phyloP scores from a whole-genome alignment of 805 yeast genomes.

The Lachancea sp. region DNA sequence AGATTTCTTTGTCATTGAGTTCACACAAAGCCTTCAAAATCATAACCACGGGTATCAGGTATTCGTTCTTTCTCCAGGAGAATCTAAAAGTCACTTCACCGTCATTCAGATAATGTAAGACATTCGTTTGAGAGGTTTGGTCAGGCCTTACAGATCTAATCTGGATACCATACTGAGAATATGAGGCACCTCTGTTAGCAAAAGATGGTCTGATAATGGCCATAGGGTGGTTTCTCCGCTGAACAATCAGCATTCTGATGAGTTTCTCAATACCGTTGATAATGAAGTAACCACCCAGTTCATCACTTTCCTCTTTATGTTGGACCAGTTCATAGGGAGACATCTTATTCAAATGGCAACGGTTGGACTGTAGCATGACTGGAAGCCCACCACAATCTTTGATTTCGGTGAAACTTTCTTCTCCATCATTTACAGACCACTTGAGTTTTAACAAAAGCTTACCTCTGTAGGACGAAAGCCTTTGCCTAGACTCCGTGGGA shows the following conservation, averaged over 20 bases:
- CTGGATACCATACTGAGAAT: conserved; percentile 87
- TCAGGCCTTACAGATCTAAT: conserved; percentile 92
- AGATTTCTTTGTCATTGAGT: conserved; percentile 89
- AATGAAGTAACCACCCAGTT: conserved; percentile 92
- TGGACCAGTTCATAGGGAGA: conserved; percentile 77
- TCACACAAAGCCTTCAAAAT: conserved; percentile 83
- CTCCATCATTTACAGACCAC: conserved; percentile 87
- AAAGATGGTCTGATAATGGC: conserved; percentile 94
- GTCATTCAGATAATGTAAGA: conserved; percentile 89
- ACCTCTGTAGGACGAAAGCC: conserved; percentile 77
- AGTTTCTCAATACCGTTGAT: conserved; percentile 96
- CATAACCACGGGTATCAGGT: conserved; percentile 88
- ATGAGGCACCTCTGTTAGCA: conserved; percentile 86
- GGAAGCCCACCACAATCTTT: conserved; percentile 92
- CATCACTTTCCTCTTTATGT: conserved; percentile 86
- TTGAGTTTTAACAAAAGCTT: conserved; percentile 69
- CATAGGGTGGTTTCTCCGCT: conserved; percentile 97
- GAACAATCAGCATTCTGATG: conserved; percentile 95
- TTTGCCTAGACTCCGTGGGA: conserved; percentile 88
- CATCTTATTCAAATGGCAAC: conserved; percentile 83
- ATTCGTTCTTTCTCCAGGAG: conserved; percentile 96
- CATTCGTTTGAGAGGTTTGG: conserved; percentile 96
- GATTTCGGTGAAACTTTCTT: conserved; percentile 61
- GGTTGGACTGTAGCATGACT: conserved; percentile 80
- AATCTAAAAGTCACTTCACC: conserved; percentile 96